phyloP scores from a whole-genome alignment of 192 early-diverging fungal species.

The Neocallimastix lanati region DNA sequence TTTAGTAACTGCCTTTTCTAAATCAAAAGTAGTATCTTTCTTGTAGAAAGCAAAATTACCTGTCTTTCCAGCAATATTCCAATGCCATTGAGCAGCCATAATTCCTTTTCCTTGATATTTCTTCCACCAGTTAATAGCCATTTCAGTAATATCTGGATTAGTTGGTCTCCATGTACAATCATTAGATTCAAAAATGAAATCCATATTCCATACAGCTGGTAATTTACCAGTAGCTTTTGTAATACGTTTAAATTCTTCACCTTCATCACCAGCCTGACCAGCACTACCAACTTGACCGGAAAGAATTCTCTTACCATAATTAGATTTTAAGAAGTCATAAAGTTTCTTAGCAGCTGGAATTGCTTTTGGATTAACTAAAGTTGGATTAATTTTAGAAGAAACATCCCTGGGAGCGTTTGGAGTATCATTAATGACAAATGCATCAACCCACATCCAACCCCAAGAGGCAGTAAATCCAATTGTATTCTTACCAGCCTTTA shows the following conservation, averaged over 20 bases:
- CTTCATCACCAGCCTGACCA: not conserved
- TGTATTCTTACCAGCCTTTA: not conserved
- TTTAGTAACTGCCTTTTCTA: not conserved
- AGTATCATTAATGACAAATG: not conserved
- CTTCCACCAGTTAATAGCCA: not conserved
- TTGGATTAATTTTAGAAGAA: not conserved
- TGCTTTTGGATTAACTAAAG: not conserved
- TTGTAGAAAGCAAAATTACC: not conserved
- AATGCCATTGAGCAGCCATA: not conserved
- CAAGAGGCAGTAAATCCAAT: not conserved
- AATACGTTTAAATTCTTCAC: not conserved
- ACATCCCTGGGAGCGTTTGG: not conserved
- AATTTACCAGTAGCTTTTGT: not conserved
- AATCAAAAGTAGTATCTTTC: not conserved
- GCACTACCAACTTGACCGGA: not conserved
- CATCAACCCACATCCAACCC: not conserved
- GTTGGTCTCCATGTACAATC: not conserved
- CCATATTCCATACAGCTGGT: not conserved
- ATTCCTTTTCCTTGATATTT: not conserved
- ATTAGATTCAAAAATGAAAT: not conserved
- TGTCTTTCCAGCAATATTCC: not conserved
- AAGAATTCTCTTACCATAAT: not conserved
- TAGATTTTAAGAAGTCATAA: not conserved
- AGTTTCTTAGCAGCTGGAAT: not conserved
- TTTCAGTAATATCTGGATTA: not conserved